Evolutionary conservation across 2,329 filamentous ascomycete genomes (phyloP).

Genomic region (Pseudogymnoascus sp.): DNA sequence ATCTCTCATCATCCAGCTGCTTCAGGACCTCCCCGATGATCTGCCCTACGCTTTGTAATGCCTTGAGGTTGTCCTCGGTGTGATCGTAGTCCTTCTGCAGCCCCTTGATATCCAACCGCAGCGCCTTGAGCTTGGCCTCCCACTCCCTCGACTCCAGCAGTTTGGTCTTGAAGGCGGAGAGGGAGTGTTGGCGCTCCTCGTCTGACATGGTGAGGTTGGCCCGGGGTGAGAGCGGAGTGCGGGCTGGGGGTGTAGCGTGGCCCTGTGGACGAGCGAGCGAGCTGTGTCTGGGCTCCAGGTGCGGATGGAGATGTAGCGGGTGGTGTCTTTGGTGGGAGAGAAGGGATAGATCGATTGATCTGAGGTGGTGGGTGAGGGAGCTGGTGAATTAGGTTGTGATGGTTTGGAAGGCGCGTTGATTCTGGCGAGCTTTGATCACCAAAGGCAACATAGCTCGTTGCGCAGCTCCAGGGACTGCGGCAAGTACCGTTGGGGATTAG

Average conservation of each 20-base stretch:
- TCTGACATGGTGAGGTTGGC: constrained; percentile 26
- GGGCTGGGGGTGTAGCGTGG: neutral
- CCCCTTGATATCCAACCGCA: constrained; percentile 93
- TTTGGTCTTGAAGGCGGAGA: constrained; percentile 70
- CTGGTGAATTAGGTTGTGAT: neutral
- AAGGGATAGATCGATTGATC: neutral
- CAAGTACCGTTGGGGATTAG: neutral
- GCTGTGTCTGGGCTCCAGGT: neutral
- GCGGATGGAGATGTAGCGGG: neutral
- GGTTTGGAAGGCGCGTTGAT: constrained; percentile 1
- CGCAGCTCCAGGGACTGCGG: neutral
- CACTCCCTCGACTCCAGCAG: constrained; percentile 94
- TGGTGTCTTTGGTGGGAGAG: neutral
- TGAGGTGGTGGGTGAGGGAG: neutral
- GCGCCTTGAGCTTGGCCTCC: constrained; percentile 92
- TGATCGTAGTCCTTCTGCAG: constrained; percentile 91
- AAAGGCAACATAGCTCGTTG: constrained; percentile 5
- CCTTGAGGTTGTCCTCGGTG: constrained; percentile 99
- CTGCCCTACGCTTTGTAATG: constrained; percentile 94
- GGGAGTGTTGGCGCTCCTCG: constrained; percentile 56
- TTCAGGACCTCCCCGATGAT: constrained; percentile 99
- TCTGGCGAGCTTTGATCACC: neutral
- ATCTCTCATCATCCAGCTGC: constrained; percentile 97
- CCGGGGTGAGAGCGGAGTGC: neutral
- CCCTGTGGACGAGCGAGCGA: neutral